A percentile compares a stretch with the other conserved stretches of the same genome.
These are phyloP conservation scores for Phaeosphaeria sp. DNA, from an alignment of 2,329 filamentous ascomycete species.

Conservation along the genomic window DNA sequence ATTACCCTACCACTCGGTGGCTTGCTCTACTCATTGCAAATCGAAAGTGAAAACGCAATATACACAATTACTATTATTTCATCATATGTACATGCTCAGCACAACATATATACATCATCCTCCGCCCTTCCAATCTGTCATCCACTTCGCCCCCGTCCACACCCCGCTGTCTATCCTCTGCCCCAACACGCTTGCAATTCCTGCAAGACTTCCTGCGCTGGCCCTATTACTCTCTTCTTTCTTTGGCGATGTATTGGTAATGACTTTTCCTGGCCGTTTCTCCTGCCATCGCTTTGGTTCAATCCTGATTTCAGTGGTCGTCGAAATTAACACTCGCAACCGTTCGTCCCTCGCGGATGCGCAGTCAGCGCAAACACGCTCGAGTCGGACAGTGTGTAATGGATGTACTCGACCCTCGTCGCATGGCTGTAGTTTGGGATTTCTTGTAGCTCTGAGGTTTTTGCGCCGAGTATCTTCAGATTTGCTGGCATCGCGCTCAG, in stretches of 20 bases:
- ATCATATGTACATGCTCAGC: too few species aligned
- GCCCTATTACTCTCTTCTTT: background rate
- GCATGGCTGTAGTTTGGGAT: constrained; percentile 3
- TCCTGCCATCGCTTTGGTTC: constrained; percentile 12
- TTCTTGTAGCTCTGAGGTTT: background rate
- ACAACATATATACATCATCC: background rate
- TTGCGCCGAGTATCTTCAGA: background rate
- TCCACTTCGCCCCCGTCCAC: constrained; percentile 10
- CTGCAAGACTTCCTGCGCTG: background rate
- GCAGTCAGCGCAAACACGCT: constrained; percentile 15
- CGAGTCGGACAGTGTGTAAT: constrained; percentile 15
- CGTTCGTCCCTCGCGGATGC: constrained; percentile 9
- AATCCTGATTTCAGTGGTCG: constrained; percentile 1
- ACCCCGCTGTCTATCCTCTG: constrained; percentile 1
- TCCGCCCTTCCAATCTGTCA: constrained; percentile 11
- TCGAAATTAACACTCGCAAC: constrained; percentile 1
- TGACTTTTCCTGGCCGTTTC: constrained; percentile 7
- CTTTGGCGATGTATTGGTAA: background rate
- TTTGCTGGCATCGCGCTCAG: background rate
- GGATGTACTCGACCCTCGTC: constrained; percentile 13
- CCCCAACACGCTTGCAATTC: background rate
- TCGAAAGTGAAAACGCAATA: too few species aligned
- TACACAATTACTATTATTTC: background rate
- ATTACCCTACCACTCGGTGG: background rate
- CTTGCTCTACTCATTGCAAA: too few species aligned